Percentiles rank a stretch among this genome's conserved stretches.
phyloP scores from a whole-genome alignment of 495 filamentous ascomycete species.

The Neohortaea acidophila region DNA sequence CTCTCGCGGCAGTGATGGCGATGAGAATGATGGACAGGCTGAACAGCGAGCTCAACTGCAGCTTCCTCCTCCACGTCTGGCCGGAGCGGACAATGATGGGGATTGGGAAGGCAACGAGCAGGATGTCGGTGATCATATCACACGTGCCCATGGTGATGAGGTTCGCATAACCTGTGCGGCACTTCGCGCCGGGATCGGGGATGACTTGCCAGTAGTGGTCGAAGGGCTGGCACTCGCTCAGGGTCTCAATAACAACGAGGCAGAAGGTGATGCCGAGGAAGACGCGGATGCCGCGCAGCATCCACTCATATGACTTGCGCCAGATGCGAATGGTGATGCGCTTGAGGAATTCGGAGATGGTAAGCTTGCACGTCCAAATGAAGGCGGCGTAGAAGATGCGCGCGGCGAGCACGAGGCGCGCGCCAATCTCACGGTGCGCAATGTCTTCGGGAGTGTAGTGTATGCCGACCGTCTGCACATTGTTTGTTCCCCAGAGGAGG shows the following conservation, averaged over 20 bases:
- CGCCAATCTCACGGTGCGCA: conserved; percentile 40
- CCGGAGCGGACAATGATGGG: conserved; percentile 62
- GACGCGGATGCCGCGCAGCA: conserved; percentile 53
- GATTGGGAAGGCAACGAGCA: conserved; percentile 76
- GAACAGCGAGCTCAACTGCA: conserved; percentile 54
- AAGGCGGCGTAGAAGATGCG: conserved; percentile 55
- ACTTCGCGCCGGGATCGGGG: conserved; percentile 73
- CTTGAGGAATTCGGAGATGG: conserved; percentile 79
- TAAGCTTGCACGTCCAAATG: conserved; percentile 83
- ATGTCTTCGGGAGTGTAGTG: conserved; percentile 34
- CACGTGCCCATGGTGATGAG: conserved; percentile 74
- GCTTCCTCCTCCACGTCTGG: conserved; percentile 46
- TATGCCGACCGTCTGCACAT: conserved; percentile 35
- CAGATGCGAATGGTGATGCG: conserved; percentile 56
- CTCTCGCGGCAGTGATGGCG: conserved; percentile 29
- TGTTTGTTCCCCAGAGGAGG: conserved; percentile 77
- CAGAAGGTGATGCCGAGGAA: conserved; percentile 63
- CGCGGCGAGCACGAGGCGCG: conserved; percentile 47
- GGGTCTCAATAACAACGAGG: conserved; percentile 61
- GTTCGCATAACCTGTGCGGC: conserved; percentile 70
- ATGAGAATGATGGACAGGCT: conserved; percentile 64
- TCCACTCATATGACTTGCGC: conserved; percentile 52
- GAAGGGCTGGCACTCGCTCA: conserved; percentile 78
- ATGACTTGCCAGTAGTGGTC: conserved; percentile 78
- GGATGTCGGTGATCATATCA: conserved; percentile 75